Evolutionary conservation across 2,329 filamentous ascomycete genomes (phyloP), one percentile per base, ranked within the genome.

Genomic region (Pseudocercospora eumusae): DNA sequence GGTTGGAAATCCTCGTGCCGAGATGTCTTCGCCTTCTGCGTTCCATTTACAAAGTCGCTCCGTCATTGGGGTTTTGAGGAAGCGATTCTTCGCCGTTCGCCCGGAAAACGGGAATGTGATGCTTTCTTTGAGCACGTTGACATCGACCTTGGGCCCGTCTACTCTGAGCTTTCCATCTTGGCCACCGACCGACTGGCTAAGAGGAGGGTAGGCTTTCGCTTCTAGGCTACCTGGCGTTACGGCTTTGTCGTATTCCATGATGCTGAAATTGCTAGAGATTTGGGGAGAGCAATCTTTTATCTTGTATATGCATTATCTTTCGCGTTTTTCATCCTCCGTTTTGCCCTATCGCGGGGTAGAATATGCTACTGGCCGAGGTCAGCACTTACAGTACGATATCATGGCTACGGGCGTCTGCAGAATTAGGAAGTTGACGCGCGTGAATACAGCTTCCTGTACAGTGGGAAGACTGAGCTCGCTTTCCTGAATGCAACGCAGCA

Each of bases 11-110:
- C 72, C 71, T 25, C 72, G 69, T 23, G 64, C 59, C 20, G 56
- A 62, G 28, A 72, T 67, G 27, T 68, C 59, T 31, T 71, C 65
- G 45, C 55, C 57, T 9, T 66, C 66, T 18, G 50, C 61, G 61
- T 69, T 70, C 70, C 71, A 73, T 15, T 59, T 60, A 58, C 67
- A 74, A 5, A 73, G 64, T 2, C 71, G 67, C 58, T 74, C 70
- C 2, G 70, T 74, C 72, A 74, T 73, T 18, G 70, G 67, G 5
- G 66, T 71, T 61, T 74, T 74, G 21, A 73, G 61, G 50, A 74
- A 73, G 10, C 71, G 59, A 33, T 74, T 74, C 53, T 63, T 66
- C 1, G 71, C 71, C 18, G 62, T 70, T 15, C 68, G 62, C 23
- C 67, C 66, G 18, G 68, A 70, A 59, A 74, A 74, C 4, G 69